phyloP scores from a whole-genome alignment of 148 eudicot genomes.

The Diospyros kaki region DNA sequence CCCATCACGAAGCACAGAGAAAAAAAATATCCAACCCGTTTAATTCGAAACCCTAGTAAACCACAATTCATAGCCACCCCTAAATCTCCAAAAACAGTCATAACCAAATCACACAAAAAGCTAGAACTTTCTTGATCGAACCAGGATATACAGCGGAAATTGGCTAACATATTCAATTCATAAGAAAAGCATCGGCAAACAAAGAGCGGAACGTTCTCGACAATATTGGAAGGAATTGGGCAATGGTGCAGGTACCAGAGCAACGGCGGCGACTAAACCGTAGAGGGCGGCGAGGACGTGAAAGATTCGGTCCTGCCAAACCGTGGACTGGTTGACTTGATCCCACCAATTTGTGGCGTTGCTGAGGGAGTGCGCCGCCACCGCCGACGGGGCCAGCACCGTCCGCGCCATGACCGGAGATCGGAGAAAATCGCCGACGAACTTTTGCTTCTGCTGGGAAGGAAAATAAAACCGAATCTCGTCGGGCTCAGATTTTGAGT shows the following conservation, averaged over 20 bases:
- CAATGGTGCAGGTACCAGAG: conserved; percentile 39
- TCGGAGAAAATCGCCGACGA: conserved; percentile 8
- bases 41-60: conserved; percentile 5
- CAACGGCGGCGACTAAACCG: conserved; percentile 72
- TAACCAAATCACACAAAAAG: not conserved
- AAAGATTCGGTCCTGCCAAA: conserved; percentile 91
- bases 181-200: too few species aligned
- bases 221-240: not conserved
- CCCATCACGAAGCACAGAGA: not conserved
- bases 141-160: too few species aligned
- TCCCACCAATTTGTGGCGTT: conserved; percentile 74
- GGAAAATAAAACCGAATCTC: not conserved
- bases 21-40: not conserved
- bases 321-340: conserved; percentile 45
- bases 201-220: not conserved
- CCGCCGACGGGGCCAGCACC: conserved; percentile 41
- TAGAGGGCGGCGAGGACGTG: conserved; percentile 70
- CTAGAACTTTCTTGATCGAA: too few species aligned
- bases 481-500: not conserved
- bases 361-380: conserved; percentile 37
- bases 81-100: not conserved
- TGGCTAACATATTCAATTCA: too few species aligned
- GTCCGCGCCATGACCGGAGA: conserved; percentile 25
- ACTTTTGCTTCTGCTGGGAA: not conserved
- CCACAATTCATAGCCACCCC: not conserved